A percentile compares a stretch with the other conserved stretches of the same genome.
phyloP scores from a whole-genome alignment of 148 eudicot genomes.

The Chenopodium quinoa region DNA sequence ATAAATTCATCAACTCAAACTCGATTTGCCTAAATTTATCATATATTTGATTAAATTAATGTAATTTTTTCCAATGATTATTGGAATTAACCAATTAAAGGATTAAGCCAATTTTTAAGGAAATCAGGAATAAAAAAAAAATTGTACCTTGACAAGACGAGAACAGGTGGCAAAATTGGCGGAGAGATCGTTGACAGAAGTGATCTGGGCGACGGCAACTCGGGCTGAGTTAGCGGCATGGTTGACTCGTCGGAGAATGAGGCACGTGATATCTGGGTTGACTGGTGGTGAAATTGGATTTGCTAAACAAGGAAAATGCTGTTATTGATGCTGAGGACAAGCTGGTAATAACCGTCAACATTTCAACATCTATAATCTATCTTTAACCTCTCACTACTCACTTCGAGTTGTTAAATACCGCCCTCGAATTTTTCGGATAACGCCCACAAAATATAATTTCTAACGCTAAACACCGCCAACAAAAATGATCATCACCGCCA shows the following conservation, averaged over 20 bases:
- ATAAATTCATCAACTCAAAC: too few species aligned
- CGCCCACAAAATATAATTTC: too few species aligned
- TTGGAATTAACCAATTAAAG: not conserved
- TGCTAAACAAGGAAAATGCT: not conserved
- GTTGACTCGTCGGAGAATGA: slow-evolving; percentile 31
- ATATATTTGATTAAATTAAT: too few species aligned
- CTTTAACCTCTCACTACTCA: too few species aligned
- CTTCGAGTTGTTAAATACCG: too few species aligned
- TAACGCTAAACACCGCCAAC: too few species aligned
- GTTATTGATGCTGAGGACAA: not conserved
- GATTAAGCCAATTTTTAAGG: not conserved
- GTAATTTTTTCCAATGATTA: too few species aligned
- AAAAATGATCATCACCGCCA: too few species aligned
- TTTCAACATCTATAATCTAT: not conserved
- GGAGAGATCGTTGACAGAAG: slow-evolving; percentile 75
- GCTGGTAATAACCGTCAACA: not conserved
- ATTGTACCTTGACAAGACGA: slow-evolving; percentile 63
- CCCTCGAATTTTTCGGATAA: too few species aligned
- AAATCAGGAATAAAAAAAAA: not conserved
- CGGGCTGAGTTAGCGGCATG: slow-evolving; percentile 59
- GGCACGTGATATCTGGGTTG: slow-evolving; percentile 13
- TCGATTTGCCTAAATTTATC: too few species aligned
- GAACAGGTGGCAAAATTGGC: slow-evolving; percentile 81
- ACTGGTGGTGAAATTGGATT: not conserved
- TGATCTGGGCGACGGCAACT: slow-evolving; percentile 93